Percentiles rank a stretch among this genome's conserved stretches.
Evolutionary conservation across 1,139 yeast genomes (phyloP).

Genomic region (Wickerhamiella pararugosa): DNA sequence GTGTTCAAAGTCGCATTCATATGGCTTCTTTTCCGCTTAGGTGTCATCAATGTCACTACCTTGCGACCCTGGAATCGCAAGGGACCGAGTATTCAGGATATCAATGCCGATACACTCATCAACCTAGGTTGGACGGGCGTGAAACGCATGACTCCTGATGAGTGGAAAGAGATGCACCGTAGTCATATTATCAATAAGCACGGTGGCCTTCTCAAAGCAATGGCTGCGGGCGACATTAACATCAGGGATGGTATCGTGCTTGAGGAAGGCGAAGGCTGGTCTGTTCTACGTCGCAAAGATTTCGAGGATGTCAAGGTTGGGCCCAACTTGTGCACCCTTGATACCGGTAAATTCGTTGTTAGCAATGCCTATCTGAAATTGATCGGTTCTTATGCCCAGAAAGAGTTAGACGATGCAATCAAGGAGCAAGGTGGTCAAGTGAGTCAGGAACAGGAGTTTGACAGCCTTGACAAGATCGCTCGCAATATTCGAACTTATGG

Average conservation of each 20-base stretch:
- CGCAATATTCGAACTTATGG: slow-evolving; percentile 20
- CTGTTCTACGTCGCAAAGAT: slow-evolving; percentile 16
- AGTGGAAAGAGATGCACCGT: slow-evolving; percentile 59
- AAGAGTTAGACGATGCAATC: slow-evolving; percentile 8
- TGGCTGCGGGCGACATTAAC: slow-evolving; percentile 53
- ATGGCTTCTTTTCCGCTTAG: slow-evolving; percentile 45
- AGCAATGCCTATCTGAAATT: slow-evolving; percentile 16
- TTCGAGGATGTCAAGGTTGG: slow-evolving; percentile 10
- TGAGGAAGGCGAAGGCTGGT: slow-evolving; percentile 66
- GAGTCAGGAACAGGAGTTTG: slow-evolving; percentile 10
- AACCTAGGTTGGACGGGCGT: slow-evolving; percentile 88
- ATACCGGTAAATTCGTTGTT: slow-evolving; percentile 19
- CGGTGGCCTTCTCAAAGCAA: slow-evolving; percentile 74
- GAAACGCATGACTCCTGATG: slow-evolving; percentile 53
- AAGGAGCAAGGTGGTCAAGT: slow-evolving; percentile 13
- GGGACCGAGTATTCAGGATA: slow-evolving; percentile 22
- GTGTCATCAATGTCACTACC: slow-evolving; percentile 61
- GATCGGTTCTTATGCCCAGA: not conserved
- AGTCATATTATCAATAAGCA: slow-evolving; percentile 45
- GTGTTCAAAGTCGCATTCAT: slow-evolving; percentile 43
- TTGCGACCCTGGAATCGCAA: slow-evolving; percentile 30
- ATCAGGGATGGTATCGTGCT: slow-evolving; percentile 46
- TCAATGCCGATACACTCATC: slow-evolving; percentile 41
- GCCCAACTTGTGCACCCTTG: not conserved
- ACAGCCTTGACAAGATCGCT: slow-evolving; percentile 16